These are phyloP conservation scores for Stentor coeruleus DNA, from an alignment of 73 alveolate species.

Conservation along the genomic window DNA sequence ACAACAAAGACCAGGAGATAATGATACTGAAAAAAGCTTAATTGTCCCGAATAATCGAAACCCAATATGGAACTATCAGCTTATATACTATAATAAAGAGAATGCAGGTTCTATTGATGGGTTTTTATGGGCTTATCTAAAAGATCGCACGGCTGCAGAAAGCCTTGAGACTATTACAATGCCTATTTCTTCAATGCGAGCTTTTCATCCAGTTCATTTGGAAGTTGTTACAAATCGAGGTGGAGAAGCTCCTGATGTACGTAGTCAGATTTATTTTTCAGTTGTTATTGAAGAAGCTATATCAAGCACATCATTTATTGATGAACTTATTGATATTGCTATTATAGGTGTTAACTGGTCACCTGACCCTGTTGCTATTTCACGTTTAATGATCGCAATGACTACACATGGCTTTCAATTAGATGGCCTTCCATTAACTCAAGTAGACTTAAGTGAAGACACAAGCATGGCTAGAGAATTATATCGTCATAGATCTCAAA, in stretches of 20 bases:
- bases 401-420: constrained; percentile 87
- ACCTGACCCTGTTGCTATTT: constrained; percentile 86
- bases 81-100: constrained; percentile 86
- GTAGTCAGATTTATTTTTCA: constrained; percentile 83
- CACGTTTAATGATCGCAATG: constrained; percentile 80
- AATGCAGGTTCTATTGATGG: constrained; percentile 87
- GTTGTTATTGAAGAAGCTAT: constrained; percentile 83
- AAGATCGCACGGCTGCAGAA: constrained; percentile 79
- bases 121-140: constrained; percentile 80
- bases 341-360: constrained; percentile 85
- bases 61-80: constrained; percentile 97
- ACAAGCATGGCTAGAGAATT: constrained; percentile 77
- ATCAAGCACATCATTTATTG: constrained; percentile 60
- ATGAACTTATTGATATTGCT: constrained; percentile 83
- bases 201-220: constrained; percentile 93
- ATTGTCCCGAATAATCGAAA: constrained; percentile 82
- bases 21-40: constrained; percentile 78
- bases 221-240: constrained; percentile 62
- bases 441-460: constrained; percentile 74
- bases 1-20: constrained; percentile 86
- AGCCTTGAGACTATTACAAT: constrained; percentile 86
- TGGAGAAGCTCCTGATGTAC: constrained; percentile 71
- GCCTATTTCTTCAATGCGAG: constrained; percentile 79
- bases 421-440: constrained; percentile 75
- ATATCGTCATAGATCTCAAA: constrained; percentile 52